These are phyloP conservation scores for Mitragyna speciosa DNA, from an alignment of 257 asterid genomes.

Conservation along the genomic window DNA sequence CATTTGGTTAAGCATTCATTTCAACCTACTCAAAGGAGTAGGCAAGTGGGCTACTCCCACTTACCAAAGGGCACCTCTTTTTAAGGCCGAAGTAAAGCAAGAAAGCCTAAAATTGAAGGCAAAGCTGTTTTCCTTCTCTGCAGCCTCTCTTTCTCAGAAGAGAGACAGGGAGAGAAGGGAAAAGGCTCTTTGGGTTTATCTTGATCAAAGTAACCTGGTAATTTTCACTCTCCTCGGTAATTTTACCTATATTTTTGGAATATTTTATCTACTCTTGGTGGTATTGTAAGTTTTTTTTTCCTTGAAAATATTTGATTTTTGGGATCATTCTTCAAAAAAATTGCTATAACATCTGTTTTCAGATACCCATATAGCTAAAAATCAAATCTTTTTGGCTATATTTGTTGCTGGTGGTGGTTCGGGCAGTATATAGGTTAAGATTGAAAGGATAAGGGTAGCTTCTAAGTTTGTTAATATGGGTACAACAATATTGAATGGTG, in stretches of 20 bases:
- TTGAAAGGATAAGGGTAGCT: neutral
- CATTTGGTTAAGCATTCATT: constrained; percentile 4
- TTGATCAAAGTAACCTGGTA: constrained; percentile 16
- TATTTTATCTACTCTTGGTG: constrained; percentile 7
- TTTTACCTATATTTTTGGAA: constrained; percentile 9
- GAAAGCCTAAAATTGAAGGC: neutral
- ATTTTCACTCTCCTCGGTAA: constrained; percentile 23
- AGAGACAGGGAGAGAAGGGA: constrained; percentile 20
- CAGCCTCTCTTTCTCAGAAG: constrained; percentile 11
- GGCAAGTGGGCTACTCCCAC: neutral
- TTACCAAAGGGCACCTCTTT: constrained; percentile 1
- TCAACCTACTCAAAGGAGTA: neutral
- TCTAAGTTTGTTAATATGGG: constrained; percentile 27
- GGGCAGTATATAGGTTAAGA: neutral
- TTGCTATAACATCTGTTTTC: neutral
- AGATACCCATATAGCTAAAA: neutral
- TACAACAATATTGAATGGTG: constrained; percentile 22
- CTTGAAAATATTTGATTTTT: constrained; percentile 3
- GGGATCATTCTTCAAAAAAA: neutral
- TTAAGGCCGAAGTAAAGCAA: neutral
- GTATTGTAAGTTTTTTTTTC: neutral
- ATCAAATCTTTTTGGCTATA: constrained; percentile 9
- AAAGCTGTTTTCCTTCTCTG: constrained; percentile 13
- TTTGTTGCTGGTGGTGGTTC: constrained; percentile 10
- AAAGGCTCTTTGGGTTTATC: neutral